phyloP scores from a whole-genome alignment of 306 rosid genomes.

The Prunus davidiana region DNA sequence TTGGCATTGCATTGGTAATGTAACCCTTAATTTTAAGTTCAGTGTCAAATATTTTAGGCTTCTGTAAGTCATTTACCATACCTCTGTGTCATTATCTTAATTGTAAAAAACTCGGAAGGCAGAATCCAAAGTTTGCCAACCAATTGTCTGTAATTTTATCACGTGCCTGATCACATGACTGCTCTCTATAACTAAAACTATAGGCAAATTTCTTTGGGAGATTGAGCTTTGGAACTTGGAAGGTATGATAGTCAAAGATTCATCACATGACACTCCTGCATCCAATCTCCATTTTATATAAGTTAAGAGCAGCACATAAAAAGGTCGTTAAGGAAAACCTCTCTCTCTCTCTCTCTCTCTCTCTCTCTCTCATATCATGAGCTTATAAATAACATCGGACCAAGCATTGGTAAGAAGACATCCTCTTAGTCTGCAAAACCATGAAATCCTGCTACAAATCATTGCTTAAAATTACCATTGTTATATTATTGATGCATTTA shows the following conservation, averaged over 20 bases:
- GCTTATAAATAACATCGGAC: slow-evolving; percentile 31
- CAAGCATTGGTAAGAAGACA: slow-evolving; percentile 39
- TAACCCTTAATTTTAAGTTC: slow-evolving; percentile 14
- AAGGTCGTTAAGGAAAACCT: background rate
- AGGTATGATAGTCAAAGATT: slow-evolving; percentile 57
- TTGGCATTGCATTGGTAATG: slow-evolving; percentile 29
- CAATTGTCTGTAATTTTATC: slow-evolving; percentile 37
- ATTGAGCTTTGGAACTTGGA: slow-evolving; percentile 74
- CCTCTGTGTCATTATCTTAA: slow-evolving; percentile 29
- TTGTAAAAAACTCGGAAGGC: slow-evolving; percentile 35
- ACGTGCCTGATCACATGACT: slow-evolving; percentile 70
- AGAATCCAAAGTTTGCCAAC: slow-evolving; percentile 78
- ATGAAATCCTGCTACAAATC: slow-evolving; percentile 51
- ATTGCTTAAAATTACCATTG: slow-evolving; percentile 38
- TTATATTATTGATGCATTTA: slow-evolving; percentile 46
- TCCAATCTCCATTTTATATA: slow-evolving; percentile 29
- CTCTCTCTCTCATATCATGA: background rate
- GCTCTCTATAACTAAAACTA: slow-evolving; percentile 17
- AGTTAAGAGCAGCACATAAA: slow-evolving; percentile 16
- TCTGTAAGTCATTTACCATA: slow-evolving; percentile 26
- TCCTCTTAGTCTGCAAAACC: slow-evolving; percentile 46
- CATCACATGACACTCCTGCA: slow-evolving; percentile 68
- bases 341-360: background rate
- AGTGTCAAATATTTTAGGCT: slow-evolving; percentile 17
- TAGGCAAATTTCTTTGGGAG: slow-evolving; percentile 25